Base-by-base conservation (phyloP, 805 yeast species). In the Tetrapisispora namnaoensis region DNA sequence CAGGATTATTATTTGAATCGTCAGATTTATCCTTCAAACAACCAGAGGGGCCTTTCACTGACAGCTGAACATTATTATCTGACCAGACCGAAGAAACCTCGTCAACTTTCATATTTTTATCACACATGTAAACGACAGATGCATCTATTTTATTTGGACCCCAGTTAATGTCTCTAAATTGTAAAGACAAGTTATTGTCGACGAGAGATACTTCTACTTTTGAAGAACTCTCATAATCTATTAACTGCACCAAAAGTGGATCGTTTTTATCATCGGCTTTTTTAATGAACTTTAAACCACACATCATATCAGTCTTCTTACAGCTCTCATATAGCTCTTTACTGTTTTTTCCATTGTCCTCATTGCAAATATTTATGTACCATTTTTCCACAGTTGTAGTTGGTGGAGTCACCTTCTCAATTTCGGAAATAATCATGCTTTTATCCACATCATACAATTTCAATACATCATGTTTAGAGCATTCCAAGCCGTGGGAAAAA, bases 401-500 rank as follows among this genome's bases (percentile, higher is more conserved):
- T 1, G 99, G 98, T 17, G 98, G 98, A 11, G 96, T 86, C 41
- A 74, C 75, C 32, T 65, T 68, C 17, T 70, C 55, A 4, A 72
- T 71, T 44, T 83, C 68, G 17, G 67, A 30, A 52, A 18, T 69
- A 67, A 49, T 30, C 13, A 17, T 8, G 8, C 21, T 16, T 4
- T 40, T 14, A 21, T 46, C 54, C 11, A 62, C 9, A 32, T 52
- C 56, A 44, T 61, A 64, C 39, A 55, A 55, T 44, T 56, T 55
- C 51, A 64, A 49, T 5, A 57, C 44, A 7, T 51, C 55, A 48
- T 61, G 52, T 35, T 57, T 53, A 9, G 55, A 49, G 53, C 68
- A 63, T 27, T 49, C 30, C 4, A 56, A 46, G 18, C 42, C 49
- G 8, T n/a, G 5, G 1, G 41, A 45, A 2, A 41, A 5, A 2